phyloP scores from a whole-genome alignment of 306 rosid genomes.

The Prosopis cineraria region DNA sequence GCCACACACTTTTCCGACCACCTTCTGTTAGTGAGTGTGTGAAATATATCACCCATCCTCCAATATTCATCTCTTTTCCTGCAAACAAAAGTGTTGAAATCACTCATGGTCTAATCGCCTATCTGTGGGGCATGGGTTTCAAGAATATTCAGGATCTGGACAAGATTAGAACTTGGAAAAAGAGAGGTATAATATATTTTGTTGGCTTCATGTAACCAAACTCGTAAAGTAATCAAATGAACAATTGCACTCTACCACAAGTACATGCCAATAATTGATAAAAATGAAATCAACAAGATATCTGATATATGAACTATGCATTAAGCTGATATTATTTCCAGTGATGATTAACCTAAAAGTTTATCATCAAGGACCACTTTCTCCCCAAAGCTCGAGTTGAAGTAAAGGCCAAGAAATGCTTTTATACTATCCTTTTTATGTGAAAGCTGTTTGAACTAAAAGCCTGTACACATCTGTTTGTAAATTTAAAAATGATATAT shows the following conservation, averaged over 20 bases:
- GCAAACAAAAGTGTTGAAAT: background rate
- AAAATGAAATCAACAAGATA: conserved; percentile 21
- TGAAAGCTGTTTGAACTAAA: background rate
- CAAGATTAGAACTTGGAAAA: conserved; percentile 15
- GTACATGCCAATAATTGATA: conserved; percentile 7
- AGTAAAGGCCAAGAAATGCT: background rate
- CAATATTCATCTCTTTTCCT: conserved; percentile 86
- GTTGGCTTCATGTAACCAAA: conserved; percentile 8
- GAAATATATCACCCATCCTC: conserved; percentile 81
- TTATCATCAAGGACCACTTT: background rate
- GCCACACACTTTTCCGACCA: conserved; percentile 89
- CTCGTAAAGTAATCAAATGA: conserved; percentile 10
- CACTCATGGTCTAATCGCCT: background rate
- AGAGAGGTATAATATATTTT: conserved; percentile 2
- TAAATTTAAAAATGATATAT: too few relatives aligned
- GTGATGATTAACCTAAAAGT: conserved; percentile 20
- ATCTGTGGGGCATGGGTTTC: background rate
- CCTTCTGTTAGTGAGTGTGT: conserved; percentile 86
- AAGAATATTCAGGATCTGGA: conserved; percentile 7
- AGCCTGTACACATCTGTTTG: background rate
- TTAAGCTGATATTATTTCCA: conserved; percentile 15
- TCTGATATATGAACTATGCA: conserved; percentile 6
- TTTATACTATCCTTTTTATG: background rate
- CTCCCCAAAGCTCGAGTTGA: background rate
- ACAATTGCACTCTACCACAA: background rate